phyloP scores from a whole-genome alignment of 2,329 filamentous ascomycete species.

The Exutisphaerella laricina region DNA sequence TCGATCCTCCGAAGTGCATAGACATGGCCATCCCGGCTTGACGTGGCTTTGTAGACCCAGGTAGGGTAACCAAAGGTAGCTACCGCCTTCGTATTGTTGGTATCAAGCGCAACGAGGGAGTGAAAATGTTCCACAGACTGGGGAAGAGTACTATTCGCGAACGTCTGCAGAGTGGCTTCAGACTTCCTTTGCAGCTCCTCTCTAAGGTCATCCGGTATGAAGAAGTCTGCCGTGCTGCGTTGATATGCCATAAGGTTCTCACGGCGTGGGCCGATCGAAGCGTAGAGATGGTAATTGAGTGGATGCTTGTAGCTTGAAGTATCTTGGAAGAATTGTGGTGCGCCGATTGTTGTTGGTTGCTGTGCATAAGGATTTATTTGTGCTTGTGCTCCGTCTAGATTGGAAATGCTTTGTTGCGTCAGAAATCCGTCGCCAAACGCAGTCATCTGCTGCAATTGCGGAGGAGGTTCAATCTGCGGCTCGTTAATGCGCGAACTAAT shows the following conservation, averaged over 20 bases:
- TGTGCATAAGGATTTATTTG: constrained; percentile 66
- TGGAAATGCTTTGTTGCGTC: constrained; percentile 25
- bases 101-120: constrained; percentile 84
- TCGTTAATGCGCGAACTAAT: too few relatives aligned
- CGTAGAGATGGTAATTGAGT: constrained; percentile 88
- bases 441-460: constrained; percentile 28
- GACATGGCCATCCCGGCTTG: constrained; percentile 79
- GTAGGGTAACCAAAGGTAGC: constrained; percentile 80
- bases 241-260: constrained; percentile 82
- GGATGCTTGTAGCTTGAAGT: constrained; percentile 53
- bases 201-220: constrained; percentile 77
- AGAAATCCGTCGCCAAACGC: too few relatives aligned
- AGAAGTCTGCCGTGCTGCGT: constrained; percentile 81
- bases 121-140: constrained; percentile 79
- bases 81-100: constrained; percentile 69
- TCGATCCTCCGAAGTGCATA: constrained; percentile 84
- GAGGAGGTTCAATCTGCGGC: constrained; percentile 21
- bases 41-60: constrained; percentile 93
- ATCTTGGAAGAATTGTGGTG: constrained; percentile 61
- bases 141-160: constrained; percentile 67
- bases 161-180: constrained; percentile 76
- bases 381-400: constrained; percentile 34
- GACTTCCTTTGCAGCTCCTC: constrained; percentile 86
- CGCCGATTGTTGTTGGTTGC: constrained; percentile 57
- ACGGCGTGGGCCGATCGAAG: constrained; percentile 74